A percentile compares a stretch with the other conserved stretches of the same genome.
Conservation (phyloP, 371 early-diverging fungal species). For the Gilbertella persicaria region DNA sequence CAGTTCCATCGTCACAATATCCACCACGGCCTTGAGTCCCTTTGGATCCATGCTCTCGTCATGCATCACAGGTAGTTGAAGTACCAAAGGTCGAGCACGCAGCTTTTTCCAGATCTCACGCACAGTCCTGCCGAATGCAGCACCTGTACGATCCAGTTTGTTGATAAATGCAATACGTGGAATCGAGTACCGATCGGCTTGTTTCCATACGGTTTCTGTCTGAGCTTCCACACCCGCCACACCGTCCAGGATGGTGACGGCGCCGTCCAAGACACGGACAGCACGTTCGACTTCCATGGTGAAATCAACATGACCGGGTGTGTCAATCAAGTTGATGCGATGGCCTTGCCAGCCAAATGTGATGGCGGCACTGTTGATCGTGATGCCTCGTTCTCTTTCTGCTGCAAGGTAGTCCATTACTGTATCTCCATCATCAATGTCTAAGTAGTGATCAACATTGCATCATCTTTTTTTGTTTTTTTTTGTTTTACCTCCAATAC, state of each 20-base stretch:
- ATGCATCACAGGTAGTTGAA: constrained; percentile 74
- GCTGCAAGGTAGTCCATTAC: constrained; percentile 92
- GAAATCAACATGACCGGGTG: constrained; percentile 97
- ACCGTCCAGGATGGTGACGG: constrained; percentile 89
- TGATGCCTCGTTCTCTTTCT: constrained; percentile 94
- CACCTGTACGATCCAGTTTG: constrained; percentile 92
- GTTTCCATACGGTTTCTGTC: constrained; percentile 92
- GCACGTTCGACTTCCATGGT: constrained; percentile 95
- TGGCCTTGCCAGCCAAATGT: constrained; percentile 89
- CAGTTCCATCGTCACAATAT: constrained; percentile 77
- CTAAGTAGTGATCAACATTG: constrained; percentile 11
- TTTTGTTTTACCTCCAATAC: constrained; percentile 67
- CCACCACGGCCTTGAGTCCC: constrained; percentile 66
- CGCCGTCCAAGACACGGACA: constrained; percentile 92
- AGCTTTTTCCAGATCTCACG: constrained; percentile 67
- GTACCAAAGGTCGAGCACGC: constrained; percentile 68
- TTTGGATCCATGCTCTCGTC: constrained; percentile 33
- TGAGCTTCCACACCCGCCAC: constrained; percentile 98
- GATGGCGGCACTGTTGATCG: constrained; percentile 94
- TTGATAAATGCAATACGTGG: constrained; percentile 92
- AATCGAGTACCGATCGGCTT: constrained; percentile 82
- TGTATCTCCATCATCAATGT: constrained; percentile 92
- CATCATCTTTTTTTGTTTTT: not conserved
- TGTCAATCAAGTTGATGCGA: constrained; percentile 92
- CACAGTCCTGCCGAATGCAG: constrained; percentile 67